Evolutionary conservation across 768 basidiomycete genomes (phyloP).

Genomic region (Leccinellum albellum): DNA sequence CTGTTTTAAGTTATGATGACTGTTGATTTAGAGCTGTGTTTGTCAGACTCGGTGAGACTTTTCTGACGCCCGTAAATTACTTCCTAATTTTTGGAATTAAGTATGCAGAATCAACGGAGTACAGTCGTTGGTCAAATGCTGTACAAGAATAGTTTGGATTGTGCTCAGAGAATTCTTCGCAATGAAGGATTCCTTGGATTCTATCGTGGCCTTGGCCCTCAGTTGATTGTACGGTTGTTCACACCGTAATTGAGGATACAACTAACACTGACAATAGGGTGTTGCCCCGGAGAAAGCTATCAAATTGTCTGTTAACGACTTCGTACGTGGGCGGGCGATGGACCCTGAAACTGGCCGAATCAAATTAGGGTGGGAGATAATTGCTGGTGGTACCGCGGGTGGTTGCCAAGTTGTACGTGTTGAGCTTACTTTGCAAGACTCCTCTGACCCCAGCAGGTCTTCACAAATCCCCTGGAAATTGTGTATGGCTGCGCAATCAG

Average conservation of each 20-base stretch:
- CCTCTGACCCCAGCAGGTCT: constrained; percentile 53
- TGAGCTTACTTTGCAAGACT: constrained; percentile 3
- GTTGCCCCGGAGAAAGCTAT: constrained; percentile 98
- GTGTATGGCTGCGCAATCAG: constrained; percentile 53
- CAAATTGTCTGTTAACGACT: constrained; percentile 94
- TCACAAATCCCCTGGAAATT: constrained; percentile 96
- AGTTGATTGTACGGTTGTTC: constrained; percentile 65
- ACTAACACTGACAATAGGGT: constrained; percentile 48
- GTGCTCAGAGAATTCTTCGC: constrained; percentile 86
- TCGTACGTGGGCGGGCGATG: constrained; percentile 76
- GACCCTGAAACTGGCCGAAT: constrained; percentile 97
- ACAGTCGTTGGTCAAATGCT: constrained; percentile 95
- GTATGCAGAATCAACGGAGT: constrained; percentile 97
- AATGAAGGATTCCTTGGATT: constrained; percentile 96
- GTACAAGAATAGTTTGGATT: constrained; percentile 96
- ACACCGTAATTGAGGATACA: neutral
- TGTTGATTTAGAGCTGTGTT: constrained; percentile 7
- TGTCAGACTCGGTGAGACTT: constrained; percentile 54
- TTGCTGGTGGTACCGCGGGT: constrained; percentile 91
- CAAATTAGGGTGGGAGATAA: constrained; percentile 81
- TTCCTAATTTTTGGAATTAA: constrained; percentile 23
- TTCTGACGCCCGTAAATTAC: neutral
- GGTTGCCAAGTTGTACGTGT: constrained; percentile 93
- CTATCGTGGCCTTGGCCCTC: constrained; percentile 93
- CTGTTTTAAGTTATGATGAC: neutral